Evolutionary conservation across 345 rosid genomes (phyloP).

Genomic region (Litchi chinensis): DNA sequence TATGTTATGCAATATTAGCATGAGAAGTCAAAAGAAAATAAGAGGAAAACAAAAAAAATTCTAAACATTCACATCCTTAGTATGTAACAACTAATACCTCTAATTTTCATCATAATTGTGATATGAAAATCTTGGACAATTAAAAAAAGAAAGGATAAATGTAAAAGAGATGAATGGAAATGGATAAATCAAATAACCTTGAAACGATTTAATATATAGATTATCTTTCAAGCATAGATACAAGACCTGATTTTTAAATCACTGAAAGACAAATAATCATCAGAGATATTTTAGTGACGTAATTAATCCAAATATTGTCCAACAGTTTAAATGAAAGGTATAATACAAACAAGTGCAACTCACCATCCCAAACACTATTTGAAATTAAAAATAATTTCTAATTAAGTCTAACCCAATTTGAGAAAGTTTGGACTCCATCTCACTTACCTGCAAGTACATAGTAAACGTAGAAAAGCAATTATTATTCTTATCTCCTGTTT

Average conservation of each 20-base stretch:
- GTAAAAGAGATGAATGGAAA: neutral
- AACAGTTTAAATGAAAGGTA: neutral
- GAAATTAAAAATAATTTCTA: conserved; percentile 47
- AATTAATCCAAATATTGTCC: neutral
- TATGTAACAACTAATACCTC: no score
- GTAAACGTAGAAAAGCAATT: conserved; percentile 14
- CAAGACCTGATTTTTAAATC: conserved; percentile 63
- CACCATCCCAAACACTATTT: conserved; percentile 80
- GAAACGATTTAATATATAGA: conserved; percentile 35
- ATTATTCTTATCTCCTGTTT: neutral
- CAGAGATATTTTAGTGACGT: neutral
- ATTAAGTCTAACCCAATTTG: conserved; percentile 66
- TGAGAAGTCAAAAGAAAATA: no score
- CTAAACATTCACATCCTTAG: no score
- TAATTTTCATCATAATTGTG: no score
- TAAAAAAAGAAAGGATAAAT: no score
- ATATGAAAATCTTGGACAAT: no score
- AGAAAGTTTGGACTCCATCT: conserved; percentile 69
- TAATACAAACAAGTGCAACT: conserved; percentile 35
- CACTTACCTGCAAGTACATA: conserved; percentile 54
- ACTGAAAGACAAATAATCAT: conserved; percentile 21
- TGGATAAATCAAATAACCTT: conserved; percentile 38
- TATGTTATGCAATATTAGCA: no score
- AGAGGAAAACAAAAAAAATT: no score
- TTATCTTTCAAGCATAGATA: conserved; percentile 68